phyloP scores from a whole-genome alignment of 768 basidiomycete genomes.

The Suillus subalutaceus region DNA sequence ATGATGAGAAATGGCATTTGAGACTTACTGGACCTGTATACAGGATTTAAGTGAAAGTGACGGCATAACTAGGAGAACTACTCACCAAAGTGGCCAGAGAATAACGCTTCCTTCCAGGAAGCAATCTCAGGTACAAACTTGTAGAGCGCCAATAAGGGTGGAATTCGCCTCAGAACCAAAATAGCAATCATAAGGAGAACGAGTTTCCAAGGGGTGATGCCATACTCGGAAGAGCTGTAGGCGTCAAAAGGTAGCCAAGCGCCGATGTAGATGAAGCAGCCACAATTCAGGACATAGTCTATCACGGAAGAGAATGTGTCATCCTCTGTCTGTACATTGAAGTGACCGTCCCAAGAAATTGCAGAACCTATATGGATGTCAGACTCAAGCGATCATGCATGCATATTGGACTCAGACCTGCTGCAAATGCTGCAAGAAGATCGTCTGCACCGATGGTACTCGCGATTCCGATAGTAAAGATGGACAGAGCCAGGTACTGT shows the following conservation, averaged over 20 bases:
- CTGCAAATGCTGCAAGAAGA: constrained; percentile 86
- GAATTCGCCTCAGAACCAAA: constrained; percentile 78
- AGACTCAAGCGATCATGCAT: constrained; percentile 4
- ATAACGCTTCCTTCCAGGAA: constrained; percentile 84
- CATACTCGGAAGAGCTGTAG: constrained; percentile 59
- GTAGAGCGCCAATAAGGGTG: constrained; percentile 75
- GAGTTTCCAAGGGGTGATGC: constrained; percentile 72
- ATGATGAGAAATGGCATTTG: neutral
- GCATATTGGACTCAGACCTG: constrained; percentile 46
- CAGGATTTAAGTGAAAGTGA: neutral
- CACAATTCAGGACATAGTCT: constrained; percentile 83
- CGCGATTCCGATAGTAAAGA: constrained; percentile 79
- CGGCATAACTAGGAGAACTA: constrained; percentile 11
- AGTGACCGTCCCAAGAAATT: constrained; percentile 90
- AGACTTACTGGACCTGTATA: constrained; percentile 54
- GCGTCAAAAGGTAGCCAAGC: constrained; percentile 78
- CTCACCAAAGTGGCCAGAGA: constrained; percentile 88
- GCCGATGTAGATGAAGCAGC: constrained; percentile 82
- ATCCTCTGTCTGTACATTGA: constrained; percentile 78
- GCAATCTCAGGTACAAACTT: constrained; percentile 85
- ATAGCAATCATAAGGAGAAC: constrained; percentile 68
- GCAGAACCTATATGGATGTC: constrained; percentile 67
- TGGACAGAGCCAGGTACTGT: constrained; percentile 74
- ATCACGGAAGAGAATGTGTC: constrained; percentile 90
- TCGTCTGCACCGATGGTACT: constrained; percentile 86